phyloP scores from a whole-genome alignment of 2,329 filamentous ascomycete genomes.

The Drechslera avenae region DNA sequence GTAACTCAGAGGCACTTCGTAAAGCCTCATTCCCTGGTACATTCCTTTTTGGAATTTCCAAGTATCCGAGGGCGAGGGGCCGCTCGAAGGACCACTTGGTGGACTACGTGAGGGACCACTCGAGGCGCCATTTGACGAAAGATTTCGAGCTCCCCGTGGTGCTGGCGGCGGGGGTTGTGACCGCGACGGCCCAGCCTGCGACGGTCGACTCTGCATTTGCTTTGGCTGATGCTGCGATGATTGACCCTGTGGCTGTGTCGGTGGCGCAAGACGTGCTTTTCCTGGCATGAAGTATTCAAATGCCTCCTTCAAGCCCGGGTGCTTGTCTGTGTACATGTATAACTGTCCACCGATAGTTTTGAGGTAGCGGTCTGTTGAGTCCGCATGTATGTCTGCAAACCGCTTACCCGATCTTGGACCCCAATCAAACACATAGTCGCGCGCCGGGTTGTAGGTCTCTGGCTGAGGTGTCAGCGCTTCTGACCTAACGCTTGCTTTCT shows the following conservation, averaged over 20 bases:
- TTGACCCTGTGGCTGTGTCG: conserved; percentile 2
- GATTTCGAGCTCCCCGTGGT: background rate
- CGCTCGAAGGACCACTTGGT: background rate
- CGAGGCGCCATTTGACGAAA: background rate
- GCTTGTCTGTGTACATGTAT: conserved; percentile 21
- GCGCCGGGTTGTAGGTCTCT: conserved; percentile 7
- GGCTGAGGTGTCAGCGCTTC: conserved; percentile 2
- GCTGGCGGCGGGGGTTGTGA: background rate
- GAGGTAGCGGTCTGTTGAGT: conserved; percentile 21
- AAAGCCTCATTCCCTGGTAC: conserved; percentile 17
- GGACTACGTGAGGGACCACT: background rate
- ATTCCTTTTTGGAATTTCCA: conserved; percentile 13
- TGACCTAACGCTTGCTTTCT: no score
- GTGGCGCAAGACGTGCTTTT: conserved; percentile 14
- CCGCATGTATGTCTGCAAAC: conserved; percentile 22
- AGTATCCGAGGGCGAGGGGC: conserved; percentile 2
- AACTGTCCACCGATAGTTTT: conserved; percentile 30
- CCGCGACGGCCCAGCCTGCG: background rate
- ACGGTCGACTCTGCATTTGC: conserved; percentile 1
- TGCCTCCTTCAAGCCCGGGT: conserved; percentile 27
- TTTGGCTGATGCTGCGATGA: background rate
- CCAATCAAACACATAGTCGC: conserved; percentile 30
- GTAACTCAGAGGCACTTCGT: conserved; percentile 28
- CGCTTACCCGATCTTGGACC: conserved; percentile 22
- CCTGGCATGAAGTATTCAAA: conserved; percentile 33